A percentile compares a stretch with the other conserved stretches of the same genome.
Conservation (phyloP, 306 rosid genomes). For the Coriaria nepalensis region DNA sequence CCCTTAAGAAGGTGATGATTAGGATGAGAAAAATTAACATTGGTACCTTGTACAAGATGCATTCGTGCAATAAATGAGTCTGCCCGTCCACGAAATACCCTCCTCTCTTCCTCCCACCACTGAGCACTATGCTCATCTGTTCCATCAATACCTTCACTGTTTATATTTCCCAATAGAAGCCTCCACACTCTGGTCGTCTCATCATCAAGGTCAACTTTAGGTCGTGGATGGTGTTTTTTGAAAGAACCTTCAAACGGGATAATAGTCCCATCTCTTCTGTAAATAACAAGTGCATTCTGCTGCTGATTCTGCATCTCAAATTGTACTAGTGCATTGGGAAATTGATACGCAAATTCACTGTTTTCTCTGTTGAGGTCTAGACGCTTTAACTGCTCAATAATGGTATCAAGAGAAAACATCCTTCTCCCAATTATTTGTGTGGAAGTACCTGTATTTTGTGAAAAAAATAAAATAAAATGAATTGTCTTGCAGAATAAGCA, state of each 20-base stretch:
- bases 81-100: slow-evolving; percentile 76
- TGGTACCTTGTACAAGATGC: slow-evolving; percentile 99
- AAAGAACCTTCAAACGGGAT: slow-evolving; percentile 48
- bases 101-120: slow-evolving; percentile 98
- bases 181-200: slow-evolving; percentile 94
- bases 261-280: slow-evolving; percentile 40
- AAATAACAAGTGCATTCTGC: slow-evolving; percentile 30
- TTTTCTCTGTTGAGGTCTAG: slow-evolving; percentile 45
- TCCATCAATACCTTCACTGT: slow-evolving; percentile 84
- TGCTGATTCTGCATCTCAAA: slow-evolving; percentile 28
- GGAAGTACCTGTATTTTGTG: slow-evolving; percentile 31
- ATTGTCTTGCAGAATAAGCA: not conserved
- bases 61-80: slow-evolving; percentile 91
- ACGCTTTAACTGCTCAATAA: slow-evolving; percentile 37
- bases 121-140: slow-evolving; percentile 67
- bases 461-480: slow-evolving; percentile 9
- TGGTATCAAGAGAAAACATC: slow-evolving; percentile 25
- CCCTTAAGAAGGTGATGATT: too few species aligned
- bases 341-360: slow-evolving; percentile 21
- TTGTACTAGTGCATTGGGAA: slow-evolving; percentile 40
- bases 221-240: slow-evolving; percentile 61
- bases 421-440: slow-evolving; percentile 11
- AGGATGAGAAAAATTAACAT: not conserved
- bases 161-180: slow-evolving; percentile 77
- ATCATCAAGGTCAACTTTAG: slow-evolving; percentile 85